A percentile compares a stretch with the other conserved stretches of the same genome.
Evolutionary conservation across 169 alveolate genomes (phyloP).

Genomic region (Eimeria falciformis): DNA sequence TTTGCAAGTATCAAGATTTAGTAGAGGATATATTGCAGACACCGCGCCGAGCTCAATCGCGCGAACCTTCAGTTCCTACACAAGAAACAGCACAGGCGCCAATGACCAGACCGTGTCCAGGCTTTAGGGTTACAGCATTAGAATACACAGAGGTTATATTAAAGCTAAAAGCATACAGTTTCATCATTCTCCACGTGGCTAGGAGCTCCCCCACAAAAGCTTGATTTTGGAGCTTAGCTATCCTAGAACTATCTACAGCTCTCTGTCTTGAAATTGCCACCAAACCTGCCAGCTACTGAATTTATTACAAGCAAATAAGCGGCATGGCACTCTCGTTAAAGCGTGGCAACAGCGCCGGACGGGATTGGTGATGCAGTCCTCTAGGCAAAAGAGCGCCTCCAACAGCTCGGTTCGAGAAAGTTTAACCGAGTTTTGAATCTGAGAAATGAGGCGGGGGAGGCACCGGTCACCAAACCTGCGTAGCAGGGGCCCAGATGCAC

Average conservation of each 20-base stretch:
- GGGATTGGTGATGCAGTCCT: not conserved
- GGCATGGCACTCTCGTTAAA: not conserved
- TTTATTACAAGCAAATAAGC: not conserved
- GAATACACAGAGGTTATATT: no score
- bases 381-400: slow-evolving; percentile 13
- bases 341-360: not conserved
- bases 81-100: no score
- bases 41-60: not conserved
- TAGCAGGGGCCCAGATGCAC: not conserved
- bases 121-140: no score
- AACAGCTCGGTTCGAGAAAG: not conserved
- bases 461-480: not conserved
- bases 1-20: not conserved
- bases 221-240: no score
- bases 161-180: no score
- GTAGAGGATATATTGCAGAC: not conserved
- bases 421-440: not conserved
- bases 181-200: no score
- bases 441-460: not conserved
- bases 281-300: not conserved
- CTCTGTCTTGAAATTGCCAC: not conserved
- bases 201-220: no score
- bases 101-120: no score
- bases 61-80: not conserved
- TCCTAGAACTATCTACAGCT: not conserved